These are phyloP conservation scores for Podaxis sp. DNA, from an alignment of 768 basidiomycete genomes.

Conservation along the genomic window DNA sequence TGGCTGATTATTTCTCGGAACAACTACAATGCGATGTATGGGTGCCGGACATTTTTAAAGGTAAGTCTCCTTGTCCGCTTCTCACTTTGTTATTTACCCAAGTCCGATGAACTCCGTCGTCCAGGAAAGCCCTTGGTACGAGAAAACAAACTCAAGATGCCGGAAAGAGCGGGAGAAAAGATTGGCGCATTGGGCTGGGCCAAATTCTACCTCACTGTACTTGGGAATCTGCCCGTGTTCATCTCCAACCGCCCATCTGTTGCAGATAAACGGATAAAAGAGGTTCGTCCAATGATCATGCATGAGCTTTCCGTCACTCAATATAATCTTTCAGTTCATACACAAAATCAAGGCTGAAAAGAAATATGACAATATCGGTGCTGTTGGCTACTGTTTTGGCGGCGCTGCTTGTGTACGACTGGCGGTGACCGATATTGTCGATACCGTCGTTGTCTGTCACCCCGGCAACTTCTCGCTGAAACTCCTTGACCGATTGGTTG, in stretches of 20 bases:
- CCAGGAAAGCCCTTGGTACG: conserved; percentile 31
- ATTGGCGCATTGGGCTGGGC: conserved; percentile 29
- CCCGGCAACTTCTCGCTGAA: conserved; percentile 33
- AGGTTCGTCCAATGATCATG: conserved; percentile 14
- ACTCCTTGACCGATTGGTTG: conserved; percentile 35
- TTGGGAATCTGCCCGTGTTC: conserved; percentile 30
- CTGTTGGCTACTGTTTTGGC: conserved; percentile 44
- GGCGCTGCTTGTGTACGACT: conserved; percentile 37
- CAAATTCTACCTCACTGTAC: conserved; percentile 20
- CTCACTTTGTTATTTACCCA: background rate
- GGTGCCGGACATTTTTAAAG: conserved; percentile 60
- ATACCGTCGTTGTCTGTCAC: conserved; percentile 41
- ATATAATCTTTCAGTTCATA: conserved; percentile 28
- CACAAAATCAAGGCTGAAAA: conserved; percentile 31
- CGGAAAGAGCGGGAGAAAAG: conserved; percentile 33
- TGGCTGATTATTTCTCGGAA: conserved; percentile 53
- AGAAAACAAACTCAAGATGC: conserved; percentile 23
- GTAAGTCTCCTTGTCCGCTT: conserved; percentile 38
- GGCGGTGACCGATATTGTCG: conserved; percentile 31
- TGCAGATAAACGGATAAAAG: conserved; percentile 26
- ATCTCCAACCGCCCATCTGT: conserved; percentile 31
- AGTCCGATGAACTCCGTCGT: background rate
- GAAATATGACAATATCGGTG: conserved; percentile 39
- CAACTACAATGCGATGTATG: conserved; percentile 56
- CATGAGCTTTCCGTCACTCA: background rate